phyloP scores from a whole-genome alignment of 1,139 yeast genomes.

The Saccharomyces hybrid region DNA sequence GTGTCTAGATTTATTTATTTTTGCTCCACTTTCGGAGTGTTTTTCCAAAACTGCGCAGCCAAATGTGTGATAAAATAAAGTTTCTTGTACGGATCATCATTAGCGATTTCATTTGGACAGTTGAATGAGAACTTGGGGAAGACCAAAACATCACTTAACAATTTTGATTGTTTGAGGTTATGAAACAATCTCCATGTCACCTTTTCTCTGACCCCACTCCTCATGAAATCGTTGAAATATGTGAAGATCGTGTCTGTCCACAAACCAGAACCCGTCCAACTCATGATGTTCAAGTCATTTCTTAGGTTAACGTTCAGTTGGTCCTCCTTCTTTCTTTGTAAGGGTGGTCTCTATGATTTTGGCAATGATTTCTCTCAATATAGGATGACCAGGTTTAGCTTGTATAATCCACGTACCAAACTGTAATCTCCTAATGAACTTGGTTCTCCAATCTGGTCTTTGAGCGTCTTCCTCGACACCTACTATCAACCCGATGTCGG shows the following conservation, averaged over 20 bases:
- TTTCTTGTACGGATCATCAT: slow-evolving; percentile 21
- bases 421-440: slow-evolving; percentile 64
- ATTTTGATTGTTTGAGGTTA: slow-evolving; percentile 53
- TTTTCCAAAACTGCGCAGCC: slow-evolving; percentile 29
- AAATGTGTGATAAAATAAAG: slow-evolving; percentile 27
- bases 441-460: slow-evolving; percentile 60
- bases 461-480: slow-evolving; percentile 71
- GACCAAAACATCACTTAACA: slow-evolving; percentile 72
- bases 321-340: slow-evolving; percentile 37
- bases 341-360: slow-evolving; percentile 53
- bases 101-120: slow-evolving; percentile 23
- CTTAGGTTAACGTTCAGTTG: slow-evolving; percentile 38
- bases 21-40: slow-evolving; percentile 22
- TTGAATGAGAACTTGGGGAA: slow-evolving; percentile 74
- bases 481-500: slow-evolving; percentile 54
- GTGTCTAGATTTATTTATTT: neutral
- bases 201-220: slow-evolving; percentile 38
- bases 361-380: slow-evolving; percentile 60
- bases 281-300: slow-evolving; percentile 50
- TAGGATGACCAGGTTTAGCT: slow-evolving; percentile 67
- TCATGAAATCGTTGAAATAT: slow-evolving; percentile 50
- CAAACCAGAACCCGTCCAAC: slow-evolving; percentile 78
- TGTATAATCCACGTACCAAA: slow-evolving; percentile 75
- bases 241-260: slow-evolving; percentile 66
- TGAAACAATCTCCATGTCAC: slow-evolving; percentile 61